These are phyloP conservation scores for Beta macrorhiza DNA, from an alignment of 179 eudicot species.

Conservation along the genomic window DNA sequence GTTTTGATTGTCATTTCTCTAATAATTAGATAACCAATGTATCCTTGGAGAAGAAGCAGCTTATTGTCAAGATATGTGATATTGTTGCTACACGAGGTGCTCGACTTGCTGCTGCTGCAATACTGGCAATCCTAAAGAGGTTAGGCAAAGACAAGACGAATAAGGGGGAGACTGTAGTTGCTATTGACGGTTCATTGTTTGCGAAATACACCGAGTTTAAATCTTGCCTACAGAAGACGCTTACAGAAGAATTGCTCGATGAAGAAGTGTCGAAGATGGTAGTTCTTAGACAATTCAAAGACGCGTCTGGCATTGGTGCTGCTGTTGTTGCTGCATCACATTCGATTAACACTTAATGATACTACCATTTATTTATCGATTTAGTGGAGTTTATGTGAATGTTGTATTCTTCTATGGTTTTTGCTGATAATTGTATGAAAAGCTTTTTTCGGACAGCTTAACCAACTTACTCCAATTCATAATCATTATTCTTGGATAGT, in stretches of 20 bases:
- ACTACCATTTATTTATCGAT: not conserved
- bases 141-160: constrained; percentile 47
- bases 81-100: constrained; percentile 71
- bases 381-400: not conserved
- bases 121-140: constrained; percentile 70
- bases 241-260: constrained; percentile 43
- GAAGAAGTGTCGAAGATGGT: constrained; percentile 32
- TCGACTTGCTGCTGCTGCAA: constrained; percentile 80
- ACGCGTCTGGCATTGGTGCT: constrained; percentile 72
- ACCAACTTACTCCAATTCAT: not conserved
- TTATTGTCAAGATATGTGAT: constrained; percentile 66
- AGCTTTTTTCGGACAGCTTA: not conserved
- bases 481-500: not conserved
- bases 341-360: constrained; percentile 24
- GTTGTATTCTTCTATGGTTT: not conserved
- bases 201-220: constrained; percentile 43
- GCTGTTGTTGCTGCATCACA: constrained; percentile 69
- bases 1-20: not conserved
- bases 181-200: constrained; percentile 71
- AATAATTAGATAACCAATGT: constrained; percentile 24
- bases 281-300: constrained; percentile 40
- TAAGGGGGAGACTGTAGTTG: constrained; percentile 54
- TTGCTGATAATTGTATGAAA: not conserved
- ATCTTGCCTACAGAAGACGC: constrained; percentile 43
- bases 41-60: constrained; percentile 53